Conservation (phyloP, 768 basidiomycete genomes). For the Auriscalpium orientale region DNA sequence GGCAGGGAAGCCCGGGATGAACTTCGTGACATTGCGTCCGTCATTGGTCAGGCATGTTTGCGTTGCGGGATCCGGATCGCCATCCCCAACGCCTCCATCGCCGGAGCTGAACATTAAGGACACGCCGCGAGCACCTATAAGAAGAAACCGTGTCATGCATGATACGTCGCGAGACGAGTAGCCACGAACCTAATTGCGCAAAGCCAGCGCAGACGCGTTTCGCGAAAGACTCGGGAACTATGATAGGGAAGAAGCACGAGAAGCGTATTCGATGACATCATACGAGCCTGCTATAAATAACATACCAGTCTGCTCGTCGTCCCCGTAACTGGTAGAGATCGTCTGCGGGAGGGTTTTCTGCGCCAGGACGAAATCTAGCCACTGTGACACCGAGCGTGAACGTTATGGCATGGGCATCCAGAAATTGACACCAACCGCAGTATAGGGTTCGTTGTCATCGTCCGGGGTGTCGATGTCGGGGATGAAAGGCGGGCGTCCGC, state of each 20-base stretch:
- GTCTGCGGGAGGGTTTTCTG: constrained; percentile 46
- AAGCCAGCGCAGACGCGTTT: constrained; percentile 52
- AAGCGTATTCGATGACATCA: too few relatives aligned
- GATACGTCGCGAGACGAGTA: neutral
- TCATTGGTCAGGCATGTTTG: constrained; percentile 54
- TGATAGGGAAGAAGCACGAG: constrained; percentile 1
- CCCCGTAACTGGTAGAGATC: constrained; percentile 57
- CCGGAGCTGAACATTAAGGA: constrained; percentile 60
- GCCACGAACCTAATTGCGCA: constrained; percentile 46
- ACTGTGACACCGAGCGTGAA: constrained; percentile 24
- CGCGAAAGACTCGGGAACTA: constrained; percentile 54
- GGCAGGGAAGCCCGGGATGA: constrained; percentile 53
- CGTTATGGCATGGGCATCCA: neutral
- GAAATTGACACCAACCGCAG: constrained; percentile 24
- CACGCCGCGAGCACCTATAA: constrained; percentile 47
- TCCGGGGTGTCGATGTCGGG: neutral
- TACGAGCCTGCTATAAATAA: too few relatives aligned
- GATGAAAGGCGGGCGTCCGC: neutral
- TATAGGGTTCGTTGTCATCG: constrained; percentile 1
- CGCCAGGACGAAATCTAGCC: constrained; percentile 45
- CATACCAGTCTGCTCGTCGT: constrained; percentile 49
- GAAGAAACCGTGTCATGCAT: neutral
- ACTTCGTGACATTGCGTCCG: constrained; percentile 43
- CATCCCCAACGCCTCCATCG: constrained; percentile 56
- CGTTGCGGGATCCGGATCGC: constrained; percentile 43